Evolutionary conservation across 1,284 basidiomycete species (phyloP), one percentile per base, ranked within the genome.

Genomic region (Ganoderma sinense): DNA sequence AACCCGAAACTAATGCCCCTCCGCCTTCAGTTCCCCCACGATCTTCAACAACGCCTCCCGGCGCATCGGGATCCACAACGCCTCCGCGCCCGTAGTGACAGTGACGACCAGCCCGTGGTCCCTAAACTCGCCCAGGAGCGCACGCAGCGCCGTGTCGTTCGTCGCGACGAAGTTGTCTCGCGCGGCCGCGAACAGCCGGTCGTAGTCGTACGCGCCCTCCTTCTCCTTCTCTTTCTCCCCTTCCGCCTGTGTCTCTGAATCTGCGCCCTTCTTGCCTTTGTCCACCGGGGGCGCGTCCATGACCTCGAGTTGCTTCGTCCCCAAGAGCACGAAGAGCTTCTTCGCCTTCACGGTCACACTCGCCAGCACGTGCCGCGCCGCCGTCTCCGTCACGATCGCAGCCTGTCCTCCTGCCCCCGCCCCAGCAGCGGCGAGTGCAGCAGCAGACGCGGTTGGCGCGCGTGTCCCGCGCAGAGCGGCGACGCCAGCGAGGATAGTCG

Each of bases 261-360:
- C 78, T 8, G 82, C 29, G 26, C 23, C 62, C 45, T 39, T 33
- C 66, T 56, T 56, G 20, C 58, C 43, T 43, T 43, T 40, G 33
- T 36, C 61, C 0, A 70, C 70, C 1, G 68, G 64, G n/a, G 73
- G 56, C 18, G 70, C 75, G 40, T 71, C 76, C 43, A 91, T 86
- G 23, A 84, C 82, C 58, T 86, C 88, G 23, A 95, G 81, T 78
- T 96, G 94, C 67, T 83, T 85, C 45, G 82, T 82, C 0, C 88
- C 90, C 53, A 97, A 85, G 14, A 95, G 83, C 33, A 83, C 81
- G 80, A 96, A 95, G 8, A 97, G 81, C 75, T 91, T 91, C 78
- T 92, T 91, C 1, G 97, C 95, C 76, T 95, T 96, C 66, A 91
- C 88, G 1, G 95, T 96, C 14, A 98, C 95, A 1, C 92, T 92